Evolutionary conservation across 2,329 filamentous ascomycete species (phyloP).

Genomic region (Rachicladosporium sp.): DNA sequence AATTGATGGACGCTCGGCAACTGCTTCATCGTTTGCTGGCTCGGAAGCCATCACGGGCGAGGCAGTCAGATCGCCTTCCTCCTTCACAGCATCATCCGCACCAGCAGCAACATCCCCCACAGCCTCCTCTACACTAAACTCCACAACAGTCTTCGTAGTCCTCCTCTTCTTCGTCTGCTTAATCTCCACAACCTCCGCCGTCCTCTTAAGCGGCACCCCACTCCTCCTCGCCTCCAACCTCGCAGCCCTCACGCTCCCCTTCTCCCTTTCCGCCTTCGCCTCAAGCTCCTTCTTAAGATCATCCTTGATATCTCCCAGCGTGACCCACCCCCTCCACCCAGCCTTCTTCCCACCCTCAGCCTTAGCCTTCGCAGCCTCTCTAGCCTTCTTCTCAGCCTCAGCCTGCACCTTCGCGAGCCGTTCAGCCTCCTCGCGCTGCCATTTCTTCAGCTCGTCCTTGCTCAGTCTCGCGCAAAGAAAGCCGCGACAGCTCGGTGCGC

Average conservation of each 20-base stretch:
- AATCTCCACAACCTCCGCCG: too few species aligned
- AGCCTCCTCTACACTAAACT: too few species aligned
- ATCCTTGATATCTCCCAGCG: conserved; percentile 17
- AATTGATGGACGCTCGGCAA: too few species aligned
- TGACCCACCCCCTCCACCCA: conserved; percentile 20
- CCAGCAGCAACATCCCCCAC: too few species aligned
- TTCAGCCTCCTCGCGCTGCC: conserved; percentile 16
- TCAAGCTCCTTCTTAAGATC: conserved; percentile 17
- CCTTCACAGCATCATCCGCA: too few species aligned
- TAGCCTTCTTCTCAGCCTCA: conserved; percentile 15
- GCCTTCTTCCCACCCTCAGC: conserved; percentile 15
- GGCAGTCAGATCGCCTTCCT: too few species aligned
- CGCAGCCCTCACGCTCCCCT: conserved; percentile 16
- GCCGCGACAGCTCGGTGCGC: conserved; percentile 48
- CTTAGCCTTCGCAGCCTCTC: conserved; percentile 20
- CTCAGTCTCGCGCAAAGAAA: conserved; percentile 32
- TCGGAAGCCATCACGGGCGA: too few species aligned
- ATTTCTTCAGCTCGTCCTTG: conserved; percentile 18
- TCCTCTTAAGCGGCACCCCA: too few species aligned
- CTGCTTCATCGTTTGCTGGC: too few species aligned
- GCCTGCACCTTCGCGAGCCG: conserved; percentile 14
- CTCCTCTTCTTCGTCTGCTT: too few species aligned
- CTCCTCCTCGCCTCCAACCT: conserved; percentile 2
- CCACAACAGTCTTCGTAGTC: too few species aligned
- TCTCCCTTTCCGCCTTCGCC: conserved; percentile 17